Evolutionary conservation across 441 rosid species (phyloP).

Genomic region (Corymbia citriodora): DNA sequence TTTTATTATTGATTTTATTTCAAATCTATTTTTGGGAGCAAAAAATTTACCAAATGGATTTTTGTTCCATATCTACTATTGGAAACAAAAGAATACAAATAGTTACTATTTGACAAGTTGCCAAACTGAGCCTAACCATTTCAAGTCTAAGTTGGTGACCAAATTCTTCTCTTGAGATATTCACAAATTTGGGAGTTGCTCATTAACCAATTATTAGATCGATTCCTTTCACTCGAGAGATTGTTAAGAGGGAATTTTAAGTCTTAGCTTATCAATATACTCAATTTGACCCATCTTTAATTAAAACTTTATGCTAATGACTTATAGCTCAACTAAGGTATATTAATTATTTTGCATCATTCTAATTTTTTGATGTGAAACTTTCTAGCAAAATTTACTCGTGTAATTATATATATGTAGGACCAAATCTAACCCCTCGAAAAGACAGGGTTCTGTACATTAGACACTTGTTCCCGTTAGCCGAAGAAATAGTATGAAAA

Average conservation of each 20-base stretch:
- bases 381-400: no score
- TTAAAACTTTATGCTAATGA: no score
- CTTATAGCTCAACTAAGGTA: rapidly evolving
- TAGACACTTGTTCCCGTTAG: not conserved
- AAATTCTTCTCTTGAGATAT: not conserved
- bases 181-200: not conserved
- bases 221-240: not conserved
- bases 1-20: no score
- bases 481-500: not conserved
- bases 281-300: rapidly evolving
- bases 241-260: not conserved
- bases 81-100: no score
- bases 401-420: no score
- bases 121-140: not conserved
- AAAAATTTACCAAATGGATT: no score
- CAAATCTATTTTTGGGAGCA: no score
- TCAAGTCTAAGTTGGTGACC: not conserved
- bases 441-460: not conserved
- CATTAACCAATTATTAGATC: not conserved
- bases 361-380: no score
- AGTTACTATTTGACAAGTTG: no score
- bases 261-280: rapidly evolving
- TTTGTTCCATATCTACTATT: no score
- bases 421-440: not conserved
- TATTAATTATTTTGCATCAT: no score